Base-by-base conservation (phyloP, 768 basidiomycete genomes). In the Phaeotremella fagi region DNA sequence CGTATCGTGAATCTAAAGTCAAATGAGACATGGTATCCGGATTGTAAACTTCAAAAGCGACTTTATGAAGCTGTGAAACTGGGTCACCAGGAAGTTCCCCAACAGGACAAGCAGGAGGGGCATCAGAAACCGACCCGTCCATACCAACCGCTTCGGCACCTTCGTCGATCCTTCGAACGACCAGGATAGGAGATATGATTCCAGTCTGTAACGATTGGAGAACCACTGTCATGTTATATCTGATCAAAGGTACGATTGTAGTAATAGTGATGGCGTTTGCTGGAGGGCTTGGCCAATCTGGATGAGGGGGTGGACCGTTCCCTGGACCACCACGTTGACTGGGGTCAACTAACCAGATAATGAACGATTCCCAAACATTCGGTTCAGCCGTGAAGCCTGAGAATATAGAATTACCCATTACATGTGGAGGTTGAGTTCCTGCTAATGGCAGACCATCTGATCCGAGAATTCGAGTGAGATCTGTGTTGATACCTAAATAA, bases 341-440 rank as follows among this genome's bases (percentile, higher is more conserved):
- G 58, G 90, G 87, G 73, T 97, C 91, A 57, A 95, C 91, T 57
- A 95, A 90, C 78, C 95, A 98, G 82, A 97, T 88, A 66, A 97
- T 84, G 76, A 95, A 97, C 0, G 90, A 64, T 50, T 72, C 70
- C 74, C 74, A 75, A 9, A 52, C 54, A 14, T 58, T 53, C 5
- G 61, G 49, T 43, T 62, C 63, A 7, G 70, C 68, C 12, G 55
- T 52, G 33, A 75, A 74, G 0, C 59, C 62, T 6, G 41, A 24
- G 86, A 91, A 43, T 86, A 88, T 5, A 84, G 86, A 36, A 80
- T 82, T n/a, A 81, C 81, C 54, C 82, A 82, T 58, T 78, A 79
- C 58, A 41, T 6, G 9, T 83, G 83, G 72, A 79, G 84, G 46
- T 72, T 85, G 83, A 52, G 89, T 80, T 18, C 88, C 89, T 80